Base-by-base conservation (phyloP, 1,284 basidiomycete genomes). In the Ustilago bromivora region DNA sequence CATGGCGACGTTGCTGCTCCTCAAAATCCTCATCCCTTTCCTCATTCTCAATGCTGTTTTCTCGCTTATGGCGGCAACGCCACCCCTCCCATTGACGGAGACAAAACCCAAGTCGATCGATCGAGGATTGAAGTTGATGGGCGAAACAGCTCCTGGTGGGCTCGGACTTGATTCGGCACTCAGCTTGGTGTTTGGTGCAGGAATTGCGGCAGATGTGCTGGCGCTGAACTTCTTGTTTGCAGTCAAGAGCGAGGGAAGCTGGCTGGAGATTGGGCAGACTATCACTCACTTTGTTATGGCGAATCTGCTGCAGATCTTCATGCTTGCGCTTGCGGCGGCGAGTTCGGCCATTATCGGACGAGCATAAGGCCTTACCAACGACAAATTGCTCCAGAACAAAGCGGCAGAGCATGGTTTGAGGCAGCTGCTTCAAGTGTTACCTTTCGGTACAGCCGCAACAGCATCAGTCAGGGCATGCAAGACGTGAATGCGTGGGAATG, bases 271-370 rank as follows among this genome's bases (percentile, higher is more conserved):
- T 65, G 94, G 94, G 5, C 92, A 94, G 85, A 92, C 92, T 0
- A 95, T 95, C 82, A 93, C 90, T 62, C 94, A 94, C 87, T 95
- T 95, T 86, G 92, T 92, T 79, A 93, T 95, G 78, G 90, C 92
- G 0, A 94, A 93, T 2, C 86, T 94, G 52, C 87, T 95, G 58
- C 88, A 93, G 57, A 88, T 93, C 32, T 94, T 92, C 90, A 92
- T 84, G 79, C 76, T 84, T 10, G 69, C 69, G 3, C 53, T 82
- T 34, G 76, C 81, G 1, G 67, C 75, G 6, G 52, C 73, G 0
- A 80, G 66, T 43, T 66, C 70, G 1, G 51, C 41, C 13, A 53
- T 82, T 12, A 63, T 82, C 10, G 69, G 74, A 4, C 34, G 12
- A 28, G 49, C 31, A 32, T 51, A 51, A 17, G 28, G 2, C 9